A percentile compares a stretch with the other conserved stretches of the same genome.
These are phyloP conservation scores for Graphiopsis chlorocephala DNA, from an alignment of 2,329 filamentous ascomycete species.

Conservation along the genomic window DNA sequence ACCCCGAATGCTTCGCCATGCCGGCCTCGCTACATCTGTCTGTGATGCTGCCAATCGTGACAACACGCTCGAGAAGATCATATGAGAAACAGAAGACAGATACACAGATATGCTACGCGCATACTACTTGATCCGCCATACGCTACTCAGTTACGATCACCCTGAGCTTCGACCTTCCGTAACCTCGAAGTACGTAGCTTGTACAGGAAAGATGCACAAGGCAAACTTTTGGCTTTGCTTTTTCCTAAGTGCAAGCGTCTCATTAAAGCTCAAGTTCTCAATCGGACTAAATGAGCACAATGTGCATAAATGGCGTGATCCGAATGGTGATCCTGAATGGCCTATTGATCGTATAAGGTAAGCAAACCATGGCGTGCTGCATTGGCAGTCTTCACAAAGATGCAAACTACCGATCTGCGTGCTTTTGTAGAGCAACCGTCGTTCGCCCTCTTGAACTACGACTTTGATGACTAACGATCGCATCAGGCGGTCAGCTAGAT, in stretches of 20 bases:
- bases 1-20: background rate
- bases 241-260: background rate
- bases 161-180: background rate
- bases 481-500: background rate
- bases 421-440: background rate
- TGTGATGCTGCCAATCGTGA: background rate
- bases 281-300: background rate
- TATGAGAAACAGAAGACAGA: background rate
- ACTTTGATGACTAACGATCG: background rate
- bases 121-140: background rate
- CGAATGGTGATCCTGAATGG: background rate
- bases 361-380: background rate
- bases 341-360: background rate
- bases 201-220: background rate
- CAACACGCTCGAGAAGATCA: background rate
- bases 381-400: background rate
- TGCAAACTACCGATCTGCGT: background rate
- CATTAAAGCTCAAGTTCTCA: background rate
- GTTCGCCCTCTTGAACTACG: background rate
- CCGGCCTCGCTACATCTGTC: background rate
- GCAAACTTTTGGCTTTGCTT: background rate
- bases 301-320: background rate
- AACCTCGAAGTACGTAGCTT: background rate
- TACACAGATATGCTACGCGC: background rate
- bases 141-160: background rate